Evolutionary conservation across 495 filamentous ascomycete genomes (phyloP).

Genomic region (Tuber brumale): DNA sequence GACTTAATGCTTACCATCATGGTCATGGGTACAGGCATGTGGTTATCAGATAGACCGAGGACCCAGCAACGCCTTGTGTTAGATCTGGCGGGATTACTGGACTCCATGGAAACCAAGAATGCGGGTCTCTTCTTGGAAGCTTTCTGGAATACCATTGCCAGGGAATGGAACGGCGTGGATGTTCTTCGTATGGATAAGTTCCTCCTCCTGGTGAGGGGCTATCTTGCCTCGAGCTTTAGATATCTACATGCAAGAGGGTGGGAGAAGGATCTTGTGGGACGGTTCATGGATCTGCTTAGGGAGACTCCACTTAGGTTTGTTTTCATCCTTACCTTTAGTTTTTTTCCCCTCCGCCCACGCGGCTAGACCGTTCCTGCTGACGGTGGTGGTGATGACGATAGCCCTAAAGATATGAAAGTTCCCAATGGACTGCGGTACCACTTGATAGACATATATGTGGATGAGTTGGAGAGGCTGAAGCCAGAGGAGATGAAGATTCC

Average conservation of each 20-base stretch:
- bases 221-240: conserved; percentile 61
- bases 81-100: conserved; percentile 68
- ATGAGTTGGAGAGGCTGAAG: conserved; percentile 68
- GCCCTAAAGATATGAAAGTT: conserved; percentile 47
- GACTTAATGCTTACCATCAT: conserved; percentile 14
- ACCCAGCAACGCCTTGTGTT: conserved; percentile 77
- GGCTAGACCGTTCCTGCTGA: conserved; percentile 3
- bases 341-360: conserved; percentile 24
- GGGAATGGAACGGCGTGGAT: conserved; percentile 78
- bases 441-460: conserved; percentile 82
- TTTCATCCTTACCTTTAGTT: background rate
- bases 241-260: conserved; percentile 47
- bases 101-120: conserved; percentile 55
- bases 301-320: conserved; percentile 44
- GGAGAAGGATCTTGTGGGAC: conserved; percentile 38
- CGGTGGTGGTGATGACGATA: background rate
- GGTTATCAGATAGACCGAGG: conserved; percentile 84
- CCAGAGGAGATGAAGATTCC: conserved; percentile 44
- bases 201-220: conserved; percentile 70
- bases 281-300: conserved; percentile 41
- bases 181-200: conserved; percentile 89
- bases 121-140: conserved; percentile 63
- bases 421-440: conserved; percentile 83
- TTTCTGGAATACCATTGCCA: conserved; percentile 84
- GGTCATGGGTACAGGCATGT: conserved; percentile 53